phyloP scores from a whole-genome alignment of 768 basidiomycete species.

The Strobilomyces dryophilus region DNA sequence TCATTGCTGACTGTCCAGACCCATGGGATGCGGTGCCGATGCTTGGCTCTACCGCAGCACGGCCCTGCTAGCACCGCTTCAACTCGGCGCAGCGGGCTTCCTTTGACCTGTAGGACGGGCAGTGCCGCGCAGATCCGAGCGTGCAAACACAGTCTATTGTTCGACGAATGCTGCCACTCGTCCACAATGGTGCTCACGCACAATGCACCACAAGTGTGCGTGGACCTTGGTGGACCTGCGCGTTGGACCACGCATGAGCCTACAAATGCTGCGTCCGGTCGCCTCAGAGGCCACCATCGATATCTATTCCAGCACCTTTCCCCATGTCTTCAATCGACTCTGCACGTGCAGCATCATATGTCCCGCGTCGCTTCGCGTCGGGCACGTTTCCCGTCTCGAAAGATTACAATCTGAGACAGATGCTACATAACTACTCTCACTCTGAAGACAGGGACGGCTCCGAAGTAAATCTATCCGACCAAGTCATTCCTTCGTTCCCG shows the following conservation, averaged over 20 bases:
- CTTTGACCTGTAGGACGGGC: no score
- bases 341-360: slow-evolving; percentile 7
- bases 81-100: no score
- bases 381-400: slow-evolving; percentile 28
- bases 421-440: slow-evolving; percentile 22
- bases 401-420: slow-evolving; percentile 24
- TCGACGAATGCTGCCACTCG: slow-evolving; percentile 1
- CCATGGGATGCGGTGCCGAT: slow-evolving; percentile 5
- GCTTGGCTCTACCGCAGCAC: no score
- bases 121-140: slow-evolving; percentile 5
- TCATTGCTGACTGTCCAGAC: neutral
- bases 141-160: neutral
- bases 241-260: slow-evolving; percentile 7
- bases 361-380: slow-evolving; percentile 18
- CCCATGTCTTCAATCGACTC: slow-evolving; percentile 9
- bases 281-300: neutral
- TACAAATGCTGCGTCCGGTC: slow-evolving; percentile 13
- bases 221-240: neutral
- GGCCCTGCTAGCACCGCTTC: slow-evolving; percentile 4
- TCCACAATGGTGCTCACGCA: neutral
- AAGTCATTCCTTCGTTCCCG: slow-evolving; percentile 33
- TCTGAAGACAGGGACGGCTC: neutral
- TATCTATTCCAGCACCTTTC: neutral
- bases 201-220: slow-evolving; percentile 4
- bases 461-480: slow-evolving; percentile 10